These are phyloP conservation scores for Candida jianshihensis DNA, from an alignment of 805 yeast species.

Conservation along the genomic window DNA sequence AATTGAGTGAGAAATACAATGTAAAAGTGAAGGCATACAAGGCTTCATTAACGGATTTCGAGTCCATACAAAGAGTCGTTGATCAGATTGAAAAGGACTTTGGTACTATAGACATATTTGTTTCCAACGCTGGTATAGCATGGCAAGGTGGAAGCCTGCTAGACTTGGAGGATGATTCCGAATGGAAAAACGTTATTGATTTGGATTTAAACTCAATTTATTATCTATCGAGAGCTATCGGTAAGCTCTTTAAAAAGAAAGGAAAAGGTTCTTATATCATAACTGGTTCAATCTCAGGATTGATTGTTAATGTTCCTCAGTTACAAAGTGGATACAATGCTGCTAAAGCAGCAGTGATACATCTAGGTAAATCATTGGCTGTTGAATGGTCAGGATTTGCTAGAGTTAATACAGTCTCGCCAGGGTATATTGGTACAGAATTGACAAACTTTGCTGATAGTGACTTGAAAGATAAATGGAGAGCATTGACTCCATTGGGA, in stretches of 20 bases:
- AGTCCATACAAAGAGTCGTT: conserved; percentile 24
- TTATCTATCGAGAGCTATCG: conserved; percentile 72
- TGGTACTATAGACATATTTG: conserved; percentile 69
- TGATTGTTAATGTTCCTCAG: conserved; percentile 83
- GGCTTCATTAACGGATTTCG: conserved; percentile 26
- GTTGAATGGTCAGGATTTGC: conserved; percentile 85
- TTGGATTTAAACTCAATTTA: conserved; percentile 77
- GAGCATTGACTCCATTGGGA: conserved; percentile 53
- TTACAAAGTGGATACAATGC: conserved; percentile 82
- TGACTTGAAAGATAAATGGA: conserved; percentile 43
- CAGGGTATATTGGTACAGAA: conserved; percentile 79
- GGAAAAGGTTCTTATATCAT: conserved; percentile 74
- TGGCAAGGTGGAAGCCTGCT: conserved; percentile 64
- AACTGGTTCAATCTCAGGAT: conserved; percentile 89
- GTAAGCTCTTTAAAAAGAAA: conserved; percentile 64
- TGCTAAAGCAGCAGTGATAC: conserved; percentile 78
- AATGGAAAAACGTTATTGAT: conserved; percentile 69
- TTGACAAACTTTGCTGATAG: conserved; percentile 44
- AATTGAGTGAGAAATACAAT: conserved; percentile 53
- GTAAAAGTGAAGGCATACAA: conserved; percentile 56
- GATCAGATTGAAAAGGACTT: conserved; percentile 52
- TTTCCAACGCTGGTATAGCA: conserved; percentile 86
- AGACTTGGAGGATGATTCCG: conserved; percentile 36
- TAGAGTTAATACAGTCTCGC: conserved; percentile 77
- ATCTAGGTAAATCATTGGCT: conserved; percentile 70